Percentiles rank a stretch among this genome's conserved stretches.
Evolutionary conservation across 495 filamentous ascomycete species (phyloP).

Genomic region (Xylaria nigripes): DNA sequence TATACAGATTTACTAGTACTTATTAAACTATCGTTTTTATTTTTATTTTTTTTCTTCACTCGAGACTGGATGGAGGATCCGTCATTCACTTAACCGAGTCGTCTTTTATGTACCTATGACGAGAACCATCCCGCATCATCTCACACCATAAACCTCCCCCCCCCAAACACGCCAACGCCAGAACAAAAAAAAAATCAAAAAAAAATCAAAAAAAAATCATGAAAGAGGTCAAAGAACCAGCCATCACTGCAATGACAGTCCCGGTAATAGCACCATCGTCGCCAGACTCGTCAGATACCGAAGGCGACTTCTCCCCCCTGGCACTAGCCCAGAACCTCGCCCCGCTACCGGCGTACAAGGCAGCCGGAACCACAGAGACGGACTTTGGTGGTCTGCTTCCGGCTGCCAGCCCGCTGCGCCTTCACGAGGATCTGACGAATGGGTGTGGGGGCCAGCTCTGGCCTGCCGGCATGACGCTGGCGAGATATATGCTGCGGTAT

Average conservation of each 20-base stretch:
- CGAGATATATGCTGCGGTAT: constrained; percentile 71
- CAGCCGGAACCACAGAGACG: constrained; percentile 53
- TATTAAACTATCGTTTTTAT: no score
- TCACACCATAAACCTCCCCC: no score
- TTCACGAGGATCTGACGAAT: constrained; percentile 75
- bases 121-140: no score
- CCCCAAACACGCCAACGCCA: no score
- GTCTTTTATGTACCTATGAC: no score
- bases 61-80: no score
- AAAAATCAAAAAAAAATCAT: no score
- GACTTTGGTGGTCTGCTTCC: constrained; percentile 67
- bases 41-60: no score
- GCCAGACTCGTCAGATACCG: constrained; percentile 1
- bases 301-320: constrained; percentile 37
- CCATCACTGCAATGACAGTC: not conserved
- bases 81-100: no score
- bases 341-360: constrained; percentile 54
- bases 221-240: no score
- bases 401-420: constrained; percentile 48
- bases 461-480: constrained; percentile 85
- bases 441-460: constrained; percentile 91
- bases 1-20: no score
- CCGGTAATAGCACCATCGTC: not conserved
- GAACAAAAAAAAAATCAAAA: no score
- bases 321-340: constrained; percentile 59